These are phyloP conservation scores for Thermochaetoides thermophila DNA, from an alignment of 495 filamentous ascomycete genomes.

Conservation along the genomic window DNA sequence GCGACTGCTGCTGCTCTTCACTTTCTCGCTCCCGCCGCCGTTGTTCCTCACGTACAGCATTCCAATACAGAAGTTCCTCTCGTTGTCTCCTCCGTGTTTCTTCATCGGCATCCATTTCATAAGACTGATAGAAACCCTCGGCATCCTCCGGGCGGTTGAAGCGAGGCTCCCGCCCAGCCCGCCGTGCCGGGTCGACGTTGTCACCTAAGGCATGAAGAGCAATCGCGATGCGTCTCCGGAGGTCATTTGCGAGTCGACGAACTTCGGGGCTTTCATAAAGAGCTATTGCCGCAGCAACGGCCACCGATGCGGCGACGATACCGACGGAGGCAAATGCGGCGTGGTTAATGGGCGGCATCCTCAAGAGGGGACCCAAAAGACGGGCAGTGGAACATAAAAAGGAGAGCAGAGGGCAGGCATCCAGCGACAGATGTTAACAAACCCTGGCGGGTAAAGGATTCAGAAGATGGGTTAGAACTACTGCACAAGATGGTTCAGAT, in stretches of 20 bases:
- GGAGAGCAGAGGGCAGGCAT: neutral
- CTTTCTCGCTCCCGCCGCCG: too few relatives aligned
- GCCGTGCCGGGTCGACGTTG: constrained; percentile 43
- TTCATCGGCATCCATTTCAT: constrained; percentile 52
- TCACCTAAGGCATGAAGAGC: constrained; percentile 67
- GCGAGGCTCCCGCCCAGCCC: constrained; percentile 29
- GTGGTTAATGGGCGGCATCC: constrained; percentile 36
- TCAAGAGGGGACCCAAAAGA: neutral
- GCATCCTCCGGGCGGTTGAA: constrained; percentile 46
- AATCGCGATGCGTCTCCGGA: constrained; percentile 63
- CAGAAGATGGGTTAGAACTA: too few relatives aligned
- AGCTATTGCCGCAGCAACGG: constrained; percentile 69
- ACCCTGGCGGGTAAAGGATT: too few relatives aligned
- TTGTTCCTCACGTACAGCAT: constrained; percentile 26
- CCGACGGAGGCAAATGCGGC: constrained; percentile 43
- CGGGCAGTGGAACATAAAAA: neutral
- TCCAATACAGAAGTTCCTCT: constrained; percentile 63
- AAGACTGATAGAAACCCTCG: constrained; percentile 36
- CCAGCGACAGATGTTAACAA: too few relatives aligned
- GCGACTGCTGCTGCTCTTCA: constrained; percentile 9
- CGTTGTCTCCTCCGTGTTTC: constrained; percentile 48
- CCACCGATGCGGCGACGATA: constrained; percentile 59
- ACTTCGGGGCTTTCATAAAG: constrained; percentile 76
- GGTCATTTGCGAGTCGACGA: constrained; percentile 57
- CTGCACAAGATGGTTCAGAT: too few relatives aligned